These are phyloP conservation scores for Yamadazyma buinensis DNA, from an alignment of 1,139 yeast genomes.

Conservation along the genomic window DNA sequence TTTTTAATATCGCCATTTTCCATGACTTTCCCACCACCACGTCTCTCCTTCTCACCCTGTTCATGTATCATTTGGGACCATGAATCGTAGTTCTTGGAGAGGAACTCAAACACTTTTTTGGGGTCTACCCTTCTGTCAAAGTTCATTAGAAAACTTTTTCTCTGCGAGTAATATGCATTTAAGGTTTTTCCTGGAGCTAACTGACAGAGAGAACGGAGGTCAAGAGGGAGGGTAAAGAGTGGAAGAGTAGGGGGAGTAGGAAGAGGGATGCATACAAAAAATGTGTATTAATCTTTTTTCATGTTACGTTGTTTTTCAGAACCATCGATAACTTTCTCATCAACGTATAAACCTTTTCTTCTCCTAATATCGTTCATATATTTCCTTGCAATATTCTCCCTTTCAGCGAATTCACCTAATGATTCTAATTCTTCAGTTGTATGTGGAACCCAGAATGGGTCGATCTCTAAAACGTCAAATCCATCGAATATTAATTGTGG, in stretches of 20 bases:
- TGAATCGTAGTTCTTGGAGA: slow-evolving; percentile 35
- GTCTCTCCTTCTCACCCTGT: slow-evolving; percentile 16
- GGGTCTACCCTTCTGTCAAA: slow-evolving; percentile 13
- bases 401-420: slow-evolving; percentile 87
- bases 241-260: no score
- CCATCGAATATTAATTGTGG: slow-evolving; percentile 94
- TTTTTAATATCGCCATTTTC: slow-evolving; percentile 15
- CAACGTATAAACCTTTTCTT: slow-evolving; percentile 86
- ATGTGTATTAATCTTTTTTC: slow-evolving; percentile 47
- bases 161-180: no score
- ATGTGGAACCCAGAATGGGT: slow-evolving; percentile 99
- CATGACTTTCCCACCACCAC: slow-evolving; percentile 4
- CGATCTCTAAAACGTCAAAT: slow-evolving; percentile 78
- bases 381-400: slow-evolving; percentile 82
- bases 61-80: slow-evolving; percentile 36
- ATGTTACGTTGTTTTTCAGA: slow-evolving; percentile 92
- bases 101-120: slow-evolving; percentile 31
- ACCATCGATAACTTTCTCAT: slow-evolving; percentile 82
- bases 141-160: not conserved
- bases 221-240: no score
- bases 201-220: no score
- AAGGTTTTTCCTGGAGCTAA: no score
- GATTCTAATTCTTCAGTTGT: slow-evolving; percentile 96
- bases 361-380: slow-evolving; percentile 81
- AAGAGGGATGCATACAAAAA: no score